Evolutionary conservation across 2,329 filamentous ascomycete species (phyloP).

Genomic region (Rugonectria rugulosa): DNA sequence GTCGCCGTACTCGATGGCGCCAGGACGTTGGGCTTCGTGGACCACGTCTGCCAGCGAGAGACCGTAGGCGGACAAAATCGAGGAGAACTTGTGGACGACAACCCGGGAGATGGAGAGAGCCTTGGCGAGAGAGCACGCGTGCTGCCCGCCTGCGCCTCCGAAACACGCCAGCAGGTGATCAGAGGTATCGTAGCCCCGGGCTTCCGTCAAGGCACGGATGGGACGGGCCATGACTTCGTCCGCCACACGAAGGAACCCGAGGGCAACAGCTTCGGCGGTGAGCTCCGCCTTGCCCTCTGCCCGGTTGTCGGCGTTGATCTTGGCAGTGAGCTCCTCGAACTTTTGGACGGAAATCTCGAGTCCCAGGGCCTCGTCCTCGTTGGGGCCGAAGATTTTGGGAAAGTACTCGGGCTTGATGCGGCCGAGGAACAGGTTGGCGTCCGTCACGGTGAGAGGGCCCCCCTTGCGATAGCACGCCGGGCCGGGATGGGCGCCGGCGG

Average conservation of each 20-base stretch:
- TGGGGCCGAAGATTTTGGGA: conserved; percentile 75
- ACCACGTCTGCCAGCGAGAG: conserved; percentile 53
- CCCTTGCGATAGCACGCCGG: conserved; percentile 78
- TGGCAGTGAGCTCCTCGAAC: conserved; percentile 50
- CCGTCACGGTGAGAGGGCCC: conserved; percentile 75
- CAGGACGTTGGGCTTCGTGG: conserved; percentile 46
- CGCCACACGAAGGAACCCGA: conserved; percentile 48
- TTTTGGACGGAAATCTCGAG: conserved; percentile 48
- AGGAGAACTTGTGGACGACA: conserved; percentile 53
- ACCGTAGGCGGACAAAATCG: conserved; percentile 53
- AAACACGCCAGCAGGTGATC: conserved; percentile 47
- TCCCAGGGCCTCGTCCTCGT: conserved; percentile 65
- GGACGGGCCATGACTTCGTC: conserved; percentile 47
- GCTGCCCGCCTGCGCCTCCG: conserved; percentile 47
- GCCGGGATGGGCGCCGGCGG: conserved; percentile 73
- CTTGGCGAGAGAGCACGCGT: conserved; percentile 50
- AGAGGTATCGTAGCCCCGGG: conserved; percentile 45
- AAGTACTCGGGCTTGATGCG: conserved; percentile 69
- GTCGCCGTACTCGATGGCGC: conserved; percentile 38
- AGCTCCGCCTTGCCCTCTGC: conserved; percentile 39
- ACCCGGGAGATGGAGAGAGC: conserved; percentile 49
- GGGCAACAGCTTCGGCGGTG: conserved; percentile 46
- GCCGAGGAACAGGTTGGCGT: conserved; percentile 75
- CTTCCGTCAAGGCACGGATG: conserved; percentile 46
- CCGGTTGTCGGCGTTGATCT: conserved; percentile 49